phyloP scores from a whole-genome alignment of 345 rosid genomes.

The Cardiospermum halicacabum region DNA sequence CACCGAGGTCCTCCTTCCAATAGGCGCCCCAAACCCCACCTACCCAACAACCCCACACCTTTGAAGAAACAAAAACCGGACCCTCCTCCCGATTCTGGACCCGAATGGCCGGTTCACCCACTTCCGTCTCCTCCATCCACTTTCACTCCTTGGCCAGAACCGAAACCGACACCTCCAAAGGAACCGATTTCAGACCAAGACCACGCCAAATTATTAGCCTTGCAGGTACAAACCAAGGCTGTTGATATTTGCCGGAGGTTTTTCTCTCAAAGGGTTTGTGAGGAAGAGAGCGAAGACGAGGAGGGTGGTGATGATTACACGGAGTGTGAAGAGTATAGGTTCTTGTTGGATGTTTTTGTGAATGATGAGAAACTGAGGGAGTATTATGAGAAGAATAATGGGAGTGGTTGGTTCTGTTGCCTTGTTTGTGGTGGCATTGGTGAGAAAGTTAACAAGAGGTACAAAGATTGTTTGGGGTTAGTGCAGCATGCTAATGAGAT shows the following conservation, averaged over 20 bases:
- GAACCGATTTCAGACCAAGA: constrained; percentile 24
- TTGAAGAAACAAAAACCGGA: constrained; percentile 20
- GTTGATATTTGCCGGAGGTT: constrained; percentile 39
- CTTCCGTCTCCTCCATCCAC: constrained; percentile 9
- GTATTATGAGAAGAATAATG: constrained; percentile 45
- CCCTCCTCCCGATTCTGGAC: constrained; percentile 15
- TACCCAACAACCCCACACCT: constrained; percentile 25
- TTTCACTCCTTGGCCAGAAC: constrained; percentile 32
- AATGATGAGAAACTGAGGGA: constrained; percentile 49
- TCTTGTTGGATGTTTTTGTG: constrained; percentile 39
- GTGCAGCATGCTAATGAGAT: constrained; percentile 54
- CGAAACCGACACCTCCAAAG: constrained; percentile 15
- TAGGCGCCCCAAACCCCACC: constrained; percentile 19
- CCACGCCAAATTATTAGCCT: constrained; percentile 23
- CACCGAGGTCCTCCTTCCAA: constrained; percentile 63
- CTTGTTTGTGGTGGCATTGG: constrained; percentile 57
- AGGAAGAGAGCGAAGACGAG: constrained; percentile 23
- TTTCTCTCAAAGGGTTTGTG: constrained; percentile 22
- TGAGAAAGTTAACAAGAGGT: constrained; percentile 38
- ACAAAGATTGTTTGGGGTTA: constrained; percentile 53
- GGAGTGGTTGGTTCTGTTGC: constrained; percentile 56
- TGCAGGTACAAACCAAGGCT: constrained; percentile 35
- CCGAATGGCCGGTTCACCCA: constrained; percentile 34
- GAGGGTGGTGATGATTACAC: constrained; percentile 26
- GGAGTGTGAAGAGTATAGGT: constrained; percentile 36